Conservation (phyloP, 345 rosid genomes). For the Sapria himalayana region DNA sequence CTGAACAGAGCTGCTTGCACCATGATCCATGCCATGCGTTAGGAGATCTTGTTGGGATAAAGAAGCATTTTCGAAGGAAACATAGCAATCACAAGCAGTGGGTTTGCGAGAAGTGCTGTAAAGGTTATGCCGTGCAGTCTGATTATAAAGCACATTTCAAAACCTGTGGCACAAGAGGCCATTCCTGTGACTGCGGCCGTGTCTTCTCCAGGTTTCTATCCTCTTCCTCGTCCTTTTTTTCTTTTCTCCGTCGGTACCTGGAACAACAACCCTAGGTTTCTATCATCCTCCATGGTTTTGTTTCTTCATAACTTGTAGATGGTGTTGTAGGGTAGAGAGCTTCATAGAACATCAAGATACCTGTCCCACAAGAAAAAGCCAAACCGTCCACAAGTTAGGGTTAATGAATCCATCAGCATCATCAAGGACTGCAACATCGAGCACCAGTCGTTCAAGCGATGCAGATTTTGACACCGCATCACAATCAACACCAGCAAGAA, state of each 20-base stretch:
- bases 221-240: not conserved
- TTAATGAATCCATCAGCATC: conserved; percentile 30
- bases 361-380: conserved; percentile 32
- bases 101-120: conserved; percentile 62
- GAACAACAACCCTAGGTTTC: conserved; percentile 8
- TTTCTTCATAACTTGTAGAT: too few species aligned
- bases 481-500: conserved; percentile 12
- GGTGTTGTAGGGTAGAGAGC: conserved; percentile 64
- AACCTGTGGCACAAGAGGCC: conserved; percentile 78
- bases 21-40: conserved; percentile 72
- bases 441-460: conserved; percentile 55
- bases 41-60: conserved; percentile 74
- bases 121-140: conserved; percentile 76
- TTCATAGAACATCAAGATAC: conserved; percentile 77
- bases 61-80: conserved; percentile 59
- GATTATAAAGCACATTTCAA: conserved; percentile 82
- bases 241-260: not conserved
- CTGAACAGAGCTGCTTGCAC: conserved; percentile 60
- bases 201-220: conserved; percentile 54
- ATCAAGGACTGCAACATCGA: conserved; percentile 54
- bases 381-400: conserved; percentile 24
- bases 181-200: conserved; percentile 81
- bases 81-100: conserved; percentile 68
- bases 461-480: conserved; percentile 30
- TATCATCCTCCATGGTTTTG: conserved; percentile 1